These are phyloP conservation scores for Eucalyptus pauciflora DNA, from an alignment of 345 rosid species.

Conservation along the genomic window DNA sequence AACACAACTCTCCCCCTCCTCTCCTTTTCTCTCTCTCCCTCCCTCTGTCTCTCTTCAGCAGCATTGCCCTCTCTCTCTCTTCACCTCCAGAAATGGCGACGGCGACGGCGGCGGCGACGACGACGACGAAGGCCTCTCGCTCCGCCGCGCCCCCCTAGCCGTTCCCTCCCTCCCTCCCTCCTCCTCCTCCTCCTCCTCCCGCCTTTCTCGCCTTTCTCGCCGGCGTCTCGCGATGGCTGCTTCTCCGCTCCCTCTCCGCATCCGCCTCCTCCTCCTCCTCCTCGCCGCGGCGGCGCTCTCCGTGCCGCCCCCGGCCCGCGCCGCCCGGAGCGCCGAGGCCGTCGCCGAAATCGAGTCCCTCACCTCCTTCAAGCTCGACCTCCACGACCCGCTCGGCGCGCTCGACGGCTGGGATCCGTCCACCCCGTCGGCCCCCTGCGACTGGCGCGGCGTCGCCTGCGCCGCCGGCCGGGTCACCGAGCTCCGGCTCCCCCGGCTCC, in stretches of 20 bases:
- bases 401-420: constrained; percentile 67
- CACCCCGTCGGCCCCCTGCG: constrained; percentile 72
- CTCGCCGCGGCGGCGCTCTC: neutral
- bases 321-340: constrained; percentile 11
- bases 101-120: neutral
- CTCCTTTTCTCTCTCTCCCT: neutral
- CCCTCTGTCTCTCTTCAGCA: neutral
- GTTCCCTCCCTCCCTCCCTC: neutral
- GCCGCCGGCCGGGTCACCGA: constrained; percentile 43
- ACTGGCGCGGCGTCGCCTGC: constrained; percentile 83
- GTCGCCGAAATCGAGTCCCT: constrained; percentile 60
- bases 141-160: neutral
- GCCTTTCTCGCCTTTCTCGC: neutral
- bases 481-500: constrained; percentile 68
- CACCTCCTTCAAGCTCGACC: constrained; percentile 54
- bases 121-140: neutral
- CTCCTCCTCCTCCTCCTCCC: neutral
- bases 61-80: neutral
- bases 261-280: neutral
- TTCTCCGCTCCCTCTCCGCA: neutral
- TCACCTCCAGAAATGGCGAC: neutral
- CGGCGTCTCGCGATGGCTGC: neutral
- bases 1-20: neutral
- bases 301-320: constrained; percentile 2
- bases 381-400: constrained; percentile 70